Percentiles rank a stretch among this genome's conserved stretches.
Evolutionary conservation across 192 early-diverging fungal genomes (phyloP).

Genomic region (Gigaspora rosea): DNA sequence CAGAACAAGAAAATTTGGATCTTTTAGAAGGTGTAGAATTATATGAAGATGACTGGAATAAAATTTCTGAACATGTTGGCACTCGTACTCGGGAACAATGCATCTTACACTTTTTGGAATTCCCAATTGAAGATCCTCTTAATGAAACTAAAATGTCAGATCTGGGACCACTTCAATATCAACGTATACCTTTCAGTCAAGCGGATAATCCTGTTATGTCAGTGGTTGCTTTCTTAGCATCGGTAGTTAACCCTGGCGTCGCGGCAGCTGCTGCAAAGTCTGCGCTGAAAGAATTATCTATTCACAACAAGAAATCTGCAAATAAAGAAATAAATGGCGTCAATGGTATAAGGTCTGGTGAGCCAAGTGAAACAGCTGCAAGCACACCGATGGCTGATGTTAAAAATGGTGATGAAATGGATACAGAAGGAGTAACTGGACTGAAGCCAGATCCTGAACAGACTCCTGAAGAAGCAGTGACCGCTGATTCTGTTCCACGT

Average conservation of each 20-base stretch:
- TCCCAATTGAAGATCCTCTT: slow-evolving; percentile 89
- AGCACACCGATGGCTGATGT: slow-evolving; percentile 3
- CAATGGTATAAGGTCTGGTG: slow-evolving; percentile 4
- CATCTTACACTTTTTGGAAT: slow-evolving; percentile 81
- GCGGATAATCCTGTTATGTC: slow-evolving; percentile 92
- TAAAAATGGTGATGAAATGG: slow-evolving; percentile 39
- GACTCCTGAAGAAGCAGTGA: not conserved
- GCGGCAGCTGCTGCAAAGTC: slow-evolving; percentile 86
- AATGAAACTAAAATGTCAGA: slow-evolving; percentile 47
- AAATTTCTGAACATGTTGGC: slow-evolving; percentile 90
- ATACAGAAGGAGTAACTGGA: slow-evolving; percentile 34
- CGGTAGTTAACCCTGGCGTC: slow-evolving; percentile 84
- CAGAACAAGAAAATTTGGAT: slow-evolving; percentile 80
- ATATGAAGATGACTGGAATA: slow-evolving; percentile 93
- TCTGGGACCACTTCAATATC: slow-evolving; percentile 68
- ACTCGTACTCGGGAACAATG: slow-evolving; percentile 90
- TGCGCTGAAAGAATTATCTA: slow-evolving; percentile 70
- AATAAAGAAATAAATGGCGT: slow-evolving; percentile 29
- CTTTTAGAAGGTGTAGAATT: slow-evolving; percentile 92
- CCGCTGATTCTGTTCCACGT: slow-evolving; percentile 33
- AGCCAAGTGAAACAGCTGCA: slow-evolving; percentile 4
- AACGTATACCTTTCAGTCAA: slow-evolving; percentile 73
- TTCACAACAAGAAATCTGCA: slow-evolving; percentile 29
- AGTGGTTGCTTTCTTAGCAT: slow-evolving; percentile 84
- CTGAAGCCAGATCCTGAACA: not conserved